Evolutionary conservation across 345 rosid species (phyloP), one percentile per base, ranked within the genome.

Genomic region (Corymbia maculata): DNA sequence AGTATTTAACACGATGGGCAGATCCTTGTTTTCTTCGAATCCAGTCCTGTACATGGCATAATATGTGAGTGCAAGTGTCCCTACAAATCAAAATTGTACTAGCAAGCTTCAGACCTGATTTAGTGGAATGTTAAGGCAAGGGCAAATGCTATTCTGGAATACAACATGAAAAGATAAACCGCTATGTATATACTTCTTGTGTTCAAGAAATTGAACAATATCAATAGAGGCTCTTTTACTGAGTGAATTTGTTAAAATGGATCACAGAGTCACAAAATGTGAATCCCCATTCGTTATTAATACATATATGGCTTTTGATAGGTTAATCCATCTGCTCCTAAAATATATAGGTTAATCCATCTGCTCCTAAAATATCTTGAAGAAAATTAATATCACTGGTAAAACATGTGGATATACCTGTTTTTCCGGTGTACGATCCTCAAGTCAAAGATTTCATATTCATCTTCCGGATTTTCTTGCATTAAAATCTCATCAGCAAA

Each of bases 381-480:
- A 5, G 84, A 75, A 75, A 75, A 10, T 21, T 45, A 75, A 75
- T 75, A 75, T 36, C 84, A 42, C 26, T 12, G 51, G 21, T 61
- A 82, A 87, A 45, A 51, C 86, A 86, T 85, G 85, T 51, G 53
- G 64, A 90, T 93, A 51, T 80, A 97, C 98, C 97, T 94, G 92
- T 97, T 97, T 93, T 94, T 96, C 95, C 99, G 89, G 92, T 97
- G 99, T 88, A 98, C 91, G 91, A 98, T 94, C 91, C 98, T 93
- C 85, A 97, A 93, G 90, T 94, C 88, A 90, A 98, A 98, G 8
- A 97, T 93, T 94, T 96, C 99, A 55, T 93, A 95, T 70, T 96
- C 99, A 87, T 96, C 97, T 84, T 93, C 98, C 3, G 64, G 90
- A 68, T 75, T 61, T 52, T 88, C 86, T 59, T 61, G 89, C 91